These are phyloP conservation scores for Pterula multifida DNA, from an alignment of 1,284 basidiomycete genomes.

Conservation along the genomic window DNA sequence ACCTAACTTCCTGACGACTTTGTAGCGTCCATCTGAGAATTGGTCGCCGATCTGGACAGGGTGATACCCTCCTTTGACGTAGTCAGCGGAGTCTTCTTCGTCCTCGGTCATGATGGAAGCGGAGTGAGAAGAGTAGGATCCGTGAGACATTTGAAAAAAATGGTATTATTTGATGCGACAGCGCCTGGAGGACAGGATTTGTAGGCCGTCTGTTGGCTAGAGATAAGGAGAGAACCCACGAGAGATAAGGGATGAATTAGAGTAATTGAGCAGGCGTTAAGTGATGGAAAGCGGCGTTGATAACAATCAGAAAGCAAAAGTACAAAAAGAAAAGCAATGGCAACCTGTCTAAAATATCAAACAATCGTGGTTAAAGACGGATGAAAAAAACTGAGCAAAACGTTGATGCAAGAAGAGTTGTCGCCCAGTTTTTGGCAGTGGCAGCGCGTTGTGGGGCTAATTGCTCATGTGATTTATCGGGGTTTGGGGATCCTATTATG, in stretches of 20 bases:
- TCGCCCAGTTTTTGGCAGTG: too few species aligned
- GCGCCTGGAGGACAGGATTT: not conserved
- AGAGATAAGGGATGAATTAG: not conserved
- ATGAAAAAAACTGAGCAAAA: too few species aligned
- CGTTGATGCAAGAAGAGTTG: too few species aligned
- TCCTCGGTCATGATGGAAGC: constrained; percentile 58
- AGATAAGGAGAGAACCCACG: not conserved
- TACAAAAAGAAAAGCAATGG: too few species aligned
- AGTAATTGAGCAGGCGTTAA: not conserved
- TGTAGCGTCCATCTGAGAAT: constrained; percentile 83
- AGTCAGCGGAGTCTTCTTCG: constrained; percentile 77
- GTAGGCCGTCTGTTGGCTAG: not conserved
- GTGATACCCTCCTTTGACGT: constrained; percentile 82
- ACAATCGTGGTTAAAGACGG: too few species aligned
- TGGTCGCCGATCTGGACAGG: constrained; percentile 92
- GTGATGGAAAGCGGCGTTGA: too few species aligned
- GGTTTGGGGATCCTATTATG: too few species aligned
- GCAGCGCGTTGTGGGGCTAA: too few species aligned
- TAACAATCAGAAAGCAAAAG: too few species aligned
- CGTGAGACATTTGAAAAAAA: constrained; percentile 22
- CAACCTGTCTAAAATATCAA: too few species aligned
- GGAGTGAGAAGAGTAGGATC: constrained; percentile 30
- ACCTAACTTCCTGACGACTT: constrained; percentile 90
- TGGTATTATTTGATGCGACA: not conserved
- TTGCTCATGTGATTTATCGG: too few species aligned